Conservation (phyloP, 73 alveolate genomes). For the Uronychia setigera region DNA sequence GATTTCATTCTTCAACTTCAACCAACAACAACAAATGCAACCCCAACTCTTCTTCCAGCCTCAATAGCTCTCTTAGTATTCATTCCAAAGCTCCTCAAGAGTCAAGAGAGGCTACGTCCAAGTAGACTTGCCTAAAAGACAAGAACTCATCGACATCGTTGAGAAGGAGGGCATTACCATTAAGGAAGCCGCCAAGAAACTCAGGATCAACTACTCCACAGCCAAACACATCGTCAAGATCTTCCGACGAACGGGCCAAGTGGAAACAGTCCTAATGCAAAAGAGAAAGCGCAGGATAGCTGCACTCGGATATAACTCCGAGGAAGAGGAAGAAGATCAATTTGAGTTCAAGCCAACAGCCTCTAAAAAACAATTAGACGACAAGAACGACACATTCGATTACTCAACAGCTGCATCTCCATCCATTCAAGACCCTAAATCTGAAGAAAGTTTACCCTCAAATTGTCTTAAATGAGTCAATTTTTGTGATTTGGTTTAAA, state of each 20-base stretch:
- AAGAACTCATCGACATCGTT: constrained; percentile 33
- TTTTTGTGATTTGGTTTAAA: too few relatives aligned
- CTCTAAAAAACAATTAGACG: not conserved
- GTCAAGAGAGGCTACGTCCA: constrained; percentile 55
- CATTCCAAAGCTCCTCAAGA: not conserved
- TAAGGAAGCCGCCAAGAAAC: constrained; percentile 60
- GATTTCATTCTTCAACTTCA: not conserved
- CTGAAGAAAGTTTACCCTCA: too few relatives aligned
- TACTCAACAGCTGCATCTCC: not conserved
- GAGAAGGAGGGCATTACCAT: constrained; percentile 69
- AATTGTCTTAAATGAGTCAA: too few relatives aligned
- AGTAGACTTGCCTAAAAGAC: constrained; percentile 54
- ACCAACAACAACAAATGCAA: not conserved
- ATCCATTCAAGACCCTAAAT: too few relatives aligned
- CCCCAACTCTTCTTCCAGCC: not conserved
- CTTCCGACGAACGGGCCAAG: constrained; percentile 58
- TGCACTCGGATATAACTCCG: not conserved
- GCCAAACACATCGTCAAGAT: constrained; percentile 67
- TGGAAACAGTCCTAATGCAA: constrained; percentile 41
- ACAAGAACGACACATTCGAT: not conserved
- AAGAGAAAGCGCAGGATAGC: constrained; percentile 28
- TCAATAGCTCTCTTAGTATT: not conserved
- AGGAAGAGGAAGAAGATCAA: not conserved
- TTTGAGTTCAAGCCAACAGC: not conserved
- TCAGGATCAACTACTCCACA: constrained; percentile 59